Evolutionary conservation across 2,329 filamentous ascomycete species (phyloP).

Genomic region (Neonectria punicea): DNA sequence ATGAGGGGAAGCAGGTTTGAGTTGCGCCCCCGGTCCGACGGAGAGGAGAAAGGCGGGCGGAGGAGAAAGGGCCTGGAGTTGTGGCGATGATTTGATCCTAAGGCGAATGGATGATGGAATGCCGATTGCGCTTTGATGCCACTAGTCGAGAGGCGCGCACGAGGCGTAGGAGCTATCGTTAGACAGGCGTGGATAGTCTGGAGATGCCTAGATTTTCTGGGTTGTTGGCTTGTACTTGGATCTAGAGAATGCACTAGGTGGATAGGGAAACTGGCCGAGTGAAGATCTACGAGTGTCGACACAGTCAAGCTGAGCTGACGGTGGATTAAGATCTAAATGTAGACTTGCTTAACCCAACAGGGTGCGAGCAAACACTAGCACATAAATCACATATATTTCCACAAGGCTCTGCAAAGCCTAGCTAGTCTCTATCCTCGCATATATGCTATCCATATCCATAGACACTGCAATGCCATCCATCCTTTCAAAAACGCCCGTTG

Average conservation of each 20-base stretch:
- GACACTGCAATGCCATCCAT: constrained; percentile 1
- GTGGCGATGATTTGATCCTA: neutral
- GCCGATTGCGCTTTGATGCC: neutral
- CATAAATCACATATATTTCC: constrained; percentile 10
- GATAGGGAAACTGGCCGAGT: too few relatives aligned
- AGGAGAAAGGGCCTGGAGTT: neutral
- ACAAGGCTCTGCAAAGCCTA: neutral
- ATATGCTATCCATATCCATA: constrained; percentile 14
- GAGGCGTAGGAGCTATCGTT: neutral
- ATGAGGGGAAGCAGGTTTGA: neutral
- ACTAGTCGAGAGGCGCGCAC: neutral
- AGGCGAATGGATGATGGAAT: neutral
- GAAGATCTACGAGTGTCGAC: neutral
- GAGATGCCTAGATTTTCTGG: neutral
- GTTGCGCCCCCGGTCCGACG: neutral
- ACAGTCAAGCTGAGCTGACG: neutral
- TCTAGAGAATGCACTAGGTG: neutral
- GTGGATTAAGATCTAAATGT: neutral
- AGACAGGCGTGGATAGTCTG: neutral
- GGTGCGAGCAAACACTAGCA: neutral
- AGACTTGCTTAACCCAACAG: neutral
- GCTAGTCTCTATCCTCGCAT: constrained; percentile 4
- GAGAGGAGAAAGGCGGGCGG: neutral
- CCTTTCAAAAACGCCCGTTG: constrained; percentile 14
- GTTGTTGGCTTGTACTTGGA: neutral